Evolutionary conservation across 2,329 filamentous ascomycete genomes (phyloP), one percentile per base, ranked within the genome.

Genomic region (Coniella lustricola): DNA sequence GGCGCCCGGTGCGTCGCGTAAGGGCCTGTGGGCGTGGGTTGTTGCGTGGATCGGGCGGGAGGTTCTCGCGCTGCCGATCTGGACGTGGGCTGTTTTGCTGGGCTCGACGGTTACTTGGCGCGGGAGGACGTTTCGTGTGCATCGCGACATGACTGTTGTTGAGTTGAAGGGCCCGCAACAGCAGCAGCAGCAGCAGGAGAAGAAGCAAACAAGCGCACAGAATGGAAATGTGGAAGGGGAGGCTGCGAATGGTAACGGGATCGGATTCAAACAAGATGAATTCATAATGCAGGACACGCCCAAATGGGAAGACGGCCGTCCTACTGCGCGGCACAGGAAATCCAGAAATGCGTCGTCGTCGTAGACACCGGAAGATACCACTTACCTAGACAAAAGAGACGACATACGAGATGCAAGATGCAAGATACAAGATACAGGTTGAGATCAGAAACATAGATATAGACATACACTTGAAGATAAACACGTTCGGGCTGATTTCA

Each of bases 91-190:
- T 1, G 87, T 96, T 17, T 80, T 88, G 57, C 84, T 91, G n/a
- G 93, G 93, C 0, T 81, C 85, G 2, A 91, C 83, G 0, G 88
- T 98, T 0, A 79, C 79, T 45, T 98, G 93, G 94, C 74, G 93
- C 48, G 91, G 90, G 0, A 84, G 83, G 59, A 77, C 72, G 22
- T 97, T 97, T 63, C 79, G 78, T 58, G 90, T 97, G 1, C 81
- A 84, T 1, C 75, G 88, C 57, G 87, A 97, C 63, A 91, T 91
- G 75, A 87, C 82, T 44, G 91, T 95, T 1, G 70, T 74, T 4
- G 71, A 73, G 20, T 57, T 72, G 29, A 60, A 64, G 2, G 5
- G n/a, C n/a, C n/a, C n/a, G n/a, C n/a, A n/a, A n/a, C n/a, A n/a
- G n/a, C n/a, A n/a, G n/a, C n/a, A n/a, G n/a, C n/a, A n/a, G n/a